phyloP scores from a whole-genome alignment of 1,139 yeast genomes.

The Diutina pseudorugosa region DNA sequence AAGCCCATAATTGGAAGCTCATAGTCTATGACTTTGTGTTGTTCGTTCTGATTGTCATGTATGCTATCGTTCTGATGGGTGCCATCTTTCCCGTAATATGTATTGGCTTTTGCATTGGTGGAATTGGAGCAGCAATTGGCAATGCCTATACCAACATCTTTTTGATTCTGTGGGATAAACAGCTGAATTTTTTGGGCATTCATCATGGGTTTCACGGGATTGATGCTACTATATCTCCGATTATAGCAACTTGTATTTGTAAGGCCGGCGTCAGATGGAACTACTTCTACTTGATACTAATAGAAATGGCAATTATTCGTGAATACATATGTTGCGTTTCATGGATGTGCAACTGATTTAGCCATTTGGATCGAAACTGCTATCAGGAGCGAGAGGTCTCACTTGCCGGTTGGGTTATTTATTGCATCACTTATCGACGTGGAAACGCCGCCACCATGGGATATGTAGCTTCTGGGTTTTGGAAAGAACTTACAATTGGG shows the following conservation, averaged over 20 bases:
- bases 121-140: conserved; percentile 45
- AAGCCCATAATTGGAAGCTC: conserved; percentile 30
- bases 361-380: conserved; percentile 16
- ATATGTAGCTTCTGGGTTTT: conserved; percentile 58
- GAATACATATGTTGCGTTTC: conserved; percentile 23
- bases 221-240: conserved; percentile 53
- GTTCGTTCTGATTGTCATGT: conserved; percentile 23
- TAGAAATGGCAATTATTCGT: conserved; percentile 24
- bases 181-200: conserved; percentile 37
- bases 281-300: conserved; percentile 35
- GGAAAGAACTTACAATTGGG: conserved; percentile 61
- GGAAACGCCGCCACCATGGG: conserved; percentile 38
- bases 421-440: conserved; percentile 41
- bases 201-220: conserved; percentile 52
- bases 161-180: conserved; percentile 34
- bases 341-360: conserved; percentile 32
- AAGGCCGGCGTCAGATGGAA: conserved; percentile 40
- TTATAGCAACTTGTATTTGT: conserved; percentile 43
- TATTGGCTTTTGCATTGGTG: conserved; percentile 44
- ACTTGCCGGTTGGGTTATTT: conserved; percentile 63
- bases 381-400: conserved; percentile 61
- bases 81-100: conserved; percentile 30
- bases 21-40: conserved; percentile 25
- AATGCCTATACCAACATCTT: conserved; percentile 49
- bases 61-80: conserved; percentile 27